phyloP scores from a whole-genome alignment of 192 early-diverging fungal genomes.

The Linnemannia zychae region DNA sequence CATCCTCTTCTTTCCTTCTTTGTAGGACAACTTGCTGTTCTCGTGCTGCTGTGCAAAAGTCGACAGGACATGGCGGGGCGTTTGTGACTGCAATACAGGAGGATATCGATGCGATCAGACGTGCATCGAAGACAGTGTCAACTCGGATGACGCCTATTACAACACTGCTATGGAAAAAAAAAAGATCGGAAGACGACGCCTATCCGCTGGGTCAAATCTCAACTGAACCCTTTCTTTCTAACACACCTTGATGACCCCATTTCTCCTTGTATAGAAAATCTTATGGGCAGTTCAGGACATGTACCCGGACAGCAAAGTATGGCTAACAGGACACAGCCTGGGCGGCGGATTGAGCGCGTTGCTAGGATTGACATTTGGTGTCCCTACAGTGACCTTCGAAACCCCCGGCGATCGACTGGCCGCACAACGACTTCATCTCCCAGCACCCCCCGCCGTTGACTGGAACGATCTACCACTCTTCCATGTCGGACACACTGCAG shows the following conservation, averaged over 20 bases:
- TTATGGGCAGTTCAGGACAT: constrained; percentile 71
- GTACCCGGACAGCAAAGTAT: constrained; percentile 80
- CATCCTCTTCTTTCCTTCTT: neutral
- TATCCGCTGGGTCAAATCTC: no score
- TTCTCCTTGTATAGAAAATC: constrained; percentile 68
- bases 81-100: constrained; percentile 87
- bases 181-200: no score
- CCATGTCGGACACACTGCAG: constrained; percentile 92
- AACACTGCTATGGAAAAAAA: constrained; percentile 61
- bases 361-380: constrained; percentile 86
- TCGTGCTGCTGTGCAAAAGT: constrained; percentile 98
- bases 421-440: constrained; percentile 83
- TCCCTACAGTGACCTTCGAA: constrained; percentile 90
- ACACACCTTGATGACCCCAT: constrained; percentile 46
- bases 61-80: constrained; percentile 83
- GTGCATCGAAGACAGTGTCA: constrained; percentile 71
- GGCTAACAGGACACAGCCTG: constrained; percentile 89
- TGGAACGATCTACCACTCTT: constrained; percentile 80
- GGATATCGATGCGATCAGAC: constrained; percentile 69
- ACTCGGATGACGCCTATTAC: constrained; percentile 71
- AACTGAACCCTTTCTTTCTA: neutral
- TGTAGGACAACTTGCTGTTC: constrained; percentile 92
- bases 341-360: constrained; percentile 71
- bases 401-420: constrained; percentile 86
- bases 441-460: constrained; percentile 61